Conservation (phyloP, 225 moss, liverwort and hornwort species). For the Climacium dendroides region DNA sequence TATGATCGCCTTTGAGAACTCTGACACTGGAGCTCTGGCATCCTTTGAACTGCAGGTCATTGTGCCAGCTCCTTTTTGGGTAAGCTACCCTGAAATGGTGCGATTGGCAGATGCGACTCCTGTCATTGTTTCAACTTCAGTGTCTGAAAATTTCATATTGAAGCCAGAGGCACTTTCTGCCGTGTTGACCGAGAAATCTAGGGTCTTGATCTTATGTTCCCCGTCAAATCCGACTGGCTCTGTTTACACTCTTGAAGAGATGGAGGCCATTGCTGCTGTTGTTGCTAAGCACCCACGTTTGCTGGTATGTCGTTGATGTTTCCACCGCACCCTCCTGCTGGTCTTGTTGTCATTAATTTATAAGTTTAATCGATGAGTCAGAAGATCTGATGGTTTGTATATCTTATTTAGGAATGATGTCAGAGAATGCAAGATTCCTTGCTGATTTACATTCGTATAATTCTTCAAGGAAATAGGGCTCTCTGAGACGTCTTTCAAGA, state of each 20-base stretch:
- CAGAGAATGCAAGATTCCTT: background rate
- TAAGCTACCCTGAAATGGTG: conserved; percentile 96
- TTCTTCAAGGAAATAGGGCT: background rate
- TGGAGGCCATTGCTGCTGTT: conserved; percentile 76
- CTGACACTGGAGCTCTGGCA: background rate
- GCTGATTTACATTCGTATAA: background rate
- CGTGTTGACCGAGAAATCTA: conserved; percentile 77
- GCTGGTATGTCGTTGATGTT: conserved; percentile 39
- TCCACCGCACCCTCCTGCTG: background rate
- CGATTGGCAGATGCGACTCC: conserved; percentile 81
- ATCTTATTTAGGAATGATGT: background rate
- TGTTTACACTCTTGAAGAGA: conserved; percentile 57
- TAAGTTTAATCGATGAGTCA: background rate
- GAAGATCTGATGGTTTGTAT: background rate
- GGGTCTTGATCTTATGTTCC: conserved; percentile 65
- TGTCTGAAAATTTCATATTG: conserved; percentile 65
- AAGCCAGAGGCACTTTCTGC: conserved; percentile 66
- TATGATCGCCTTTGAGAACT: background rate
- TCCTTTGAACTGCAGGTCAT: conserved; percentile 46
- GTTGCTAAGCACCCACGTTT: conserved; percentile 83
- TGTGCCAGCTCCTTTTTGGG: conserved; percentile 96
- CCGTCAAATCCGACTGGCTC: conserved; percentile 98
- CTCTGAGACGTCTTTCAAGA: background rate
- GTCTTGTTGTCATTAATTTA: background rate
- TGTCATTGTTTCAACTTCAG: conserved; percentile 60